phyloP scores from a whole-genome alignment of 495 filamentous ascomycete genomes.

The Podospora bellae-mahoneyi region DNA sequence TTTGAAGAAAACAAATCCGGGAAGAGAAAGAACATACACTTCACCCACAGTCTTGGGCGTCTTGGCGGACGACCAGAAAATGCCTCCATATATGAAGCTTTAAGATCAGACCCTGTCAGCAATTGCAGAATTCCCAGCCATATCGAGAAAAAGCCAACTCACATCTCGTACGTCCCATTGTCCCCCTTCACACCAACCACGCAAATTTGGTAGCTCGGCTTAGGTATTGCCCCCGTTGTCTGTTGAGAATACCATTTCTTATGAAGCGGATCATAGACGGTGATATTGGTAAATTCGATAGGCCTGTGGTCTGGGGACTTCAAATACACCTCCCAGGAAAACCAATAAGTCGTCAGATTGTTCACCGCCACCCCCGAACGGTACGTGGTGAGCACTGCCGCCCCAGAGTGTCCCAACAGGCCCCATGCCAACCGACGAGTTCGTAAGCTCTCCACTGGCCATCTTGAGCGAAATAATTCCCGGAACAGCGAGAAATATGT shows the following conservation, averaged over 20 bases:
- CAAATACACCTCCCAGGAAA: constrained; percentile 27
- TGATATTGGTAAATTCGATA: constrained; percentile 26
- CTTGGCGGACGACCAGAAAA: constrained; percentile 14
- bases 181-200: constrained; percentile 35
- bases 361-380: constrained; percentile 24
- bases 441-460: constrained; percentile 32
- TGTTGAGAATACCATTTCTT: constrained; percentile 36
- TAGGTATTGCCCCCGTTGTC: constrained; percentile 30
- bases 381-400: constrained; percentile 34
- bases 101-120: neutral
- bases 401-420: constrained; percentile 32
- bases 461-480: constrained; percentile 38
- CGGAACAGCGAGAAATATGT: constrained; percentile 21
- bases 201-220: constrained; percentile 28
- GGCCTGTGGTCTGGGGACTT: constrained; percentile 11
- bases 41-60: constrained; percentile 18
- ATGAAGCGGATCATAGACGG: constrained; percentile 32
- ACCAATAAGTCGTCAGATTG: constrained; percentile 29
- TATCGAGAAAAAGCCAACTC: neutral
- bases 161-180: constrained; percentile 29
- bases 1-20: constrained; percentile 44
- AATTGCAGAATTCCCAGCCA: too few species aligned
- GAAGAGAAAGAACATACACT: constrained; percentile 42
- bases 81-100: constrained; percentile 38
- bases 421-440: constrained; percentile 27